Conservation (phyloP, 805 yeast species). For the Lachancea sp. region DNA sequence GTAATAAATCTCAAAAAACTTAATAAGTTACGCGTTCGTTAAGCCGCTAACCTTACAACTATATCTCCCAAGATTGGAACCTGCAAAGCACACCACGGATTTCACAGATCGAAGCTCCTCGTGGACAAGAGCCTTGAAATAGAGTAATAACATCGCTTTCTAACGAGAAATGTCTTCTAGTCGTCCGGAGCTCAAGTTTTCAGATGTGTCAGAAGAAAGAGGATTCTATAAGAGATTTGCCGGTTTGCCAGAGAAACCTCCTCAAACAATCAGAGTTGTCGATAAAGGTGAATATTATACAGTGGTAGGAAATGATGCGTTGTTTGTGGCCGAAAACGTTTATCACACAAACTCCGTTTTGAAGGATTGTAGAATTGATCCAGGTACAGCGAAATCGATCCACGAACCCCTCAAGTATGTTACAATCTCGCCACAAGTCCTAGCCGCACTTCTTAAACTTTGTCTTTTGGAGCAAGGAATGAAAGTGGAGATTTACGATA, state of each 20-base stretch:
- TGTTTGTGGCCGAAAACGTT: slow-evolving; percentile 71
- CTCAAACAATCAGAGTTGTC: slow-evolving; percentile 58
- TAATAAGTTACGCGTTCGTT: background rate
- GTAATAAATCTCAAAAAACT: background rate
- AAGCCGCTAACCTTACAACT: too few relatives aligned
- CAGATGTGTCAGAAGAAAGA: slow-evolving; percentile 46
- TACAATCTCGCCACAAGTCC: slow-evolving; percentile 71
- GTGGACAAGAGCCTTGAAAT: too few relatives aligned
- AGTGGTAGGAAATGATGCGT: slow-evolving; percentile 70
- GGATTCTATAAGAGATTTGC: slow-evolving; percentile 44
- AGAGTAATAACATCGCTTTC: background rate
- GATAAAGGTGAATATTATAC: slow-evolving; percentile 81
- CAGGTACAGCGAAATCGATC: slow-evolving; percentile 36
- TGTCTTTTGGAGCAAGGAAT: slow-evolving; percentile 65
- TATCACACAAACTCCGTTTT: slow-evolving; percentile 80
- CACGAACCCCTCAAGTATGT: slow-evolving; percentile 41
- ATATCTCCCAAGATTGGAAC: too few relatives aligned
- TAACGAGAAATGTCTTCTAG: slow-evolving; percentile 27
- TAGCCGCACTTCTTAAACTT: slow-evolving; percentile 55
- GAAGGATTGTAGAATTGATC: slow-evolving; percentile 41
- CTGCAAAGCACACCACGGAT: too few relatives aligned
- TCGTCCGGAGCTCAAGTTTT: slow-evolving; percentile 53
- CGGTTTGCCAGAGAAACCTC: slow-evolving; percentile 43
- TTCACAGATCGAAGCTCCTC: too few relatives aligned
- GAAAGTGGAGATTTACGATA: slow-evolving; percentile 76